Conservation (phyloP, 2,329 filamentous ascomycete genomes). For the Rugonectria rugulosa region DNA sequence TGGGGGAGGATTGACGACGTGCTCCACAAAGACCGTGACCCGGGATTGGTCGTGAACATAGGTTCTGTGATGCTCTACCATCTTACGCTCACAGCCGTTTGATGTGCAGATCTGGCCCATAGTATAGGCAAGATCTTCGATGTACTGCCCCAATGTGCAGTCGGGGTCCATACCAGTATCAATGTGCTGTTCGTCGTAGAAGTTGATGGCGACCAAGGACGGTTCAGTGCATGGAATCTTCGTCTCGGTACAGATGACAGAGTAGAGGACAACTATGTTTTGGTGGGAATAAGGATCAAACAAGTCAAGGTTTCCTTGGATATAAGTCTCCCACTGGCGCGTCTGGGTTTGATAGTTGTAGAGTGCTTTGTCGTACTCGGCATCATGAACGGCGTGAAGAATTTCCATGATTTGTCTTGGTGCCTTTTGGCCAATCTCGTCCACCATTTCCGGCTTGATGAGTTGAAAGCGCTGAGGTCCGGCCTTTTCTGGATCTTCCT, state of each 20-base stretch:
- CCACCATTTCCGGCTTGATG: conserved; percentile 95
- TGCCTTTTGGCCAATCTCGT: conserved; percentile 79
- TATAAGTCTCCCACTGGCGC: conserved; percentile 94
- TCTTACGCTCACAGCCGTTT: conserved; percentile 85
- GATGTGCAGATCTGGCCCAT: conserved; percentile 81
- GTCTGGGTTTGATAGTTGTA: conserved; percentile 96
- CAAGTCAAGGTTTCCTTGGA: conserved; percentile 84
- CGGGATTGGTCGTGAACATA: conserved; percentile 97
- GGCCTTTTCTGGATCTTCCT: conserved; percentile 65
- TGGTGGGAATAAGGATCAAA: conserved; percentile 97
- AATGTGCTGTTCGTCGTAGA: conserved; percentile 92
- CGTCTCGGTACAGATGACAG: conserved; percentile 89
- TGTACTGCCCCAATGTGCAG: conserved; percentile 92
- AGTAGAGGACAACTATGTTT: conserved; percentile 94
- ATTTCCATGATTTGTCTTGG: conserved; percentile 92
- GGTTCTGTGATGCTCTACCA: conserved; percentile 93
- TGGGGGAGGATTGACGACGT: conserved; percentile 52
- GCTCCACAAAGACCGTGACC: conserved; percentile 87
- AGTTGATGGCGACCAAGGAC: conserved; percentile 86
- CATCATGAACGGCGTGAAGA: conserved; percentile 91
- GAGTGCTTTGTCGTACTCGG: conserved; percentile 93
- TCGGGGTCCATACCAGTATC: conserved; percentile 78
- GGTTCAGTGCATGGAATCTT: conserved; percentile 94
- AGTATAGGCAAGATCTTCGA: conserved; percentile 84
- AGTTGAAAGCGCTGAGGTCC: conserved; percentile 82